Conservation (phyloP, 495 filamentous ascomycete genomes). For the Staphylotrichum tortipilum region DNA sequence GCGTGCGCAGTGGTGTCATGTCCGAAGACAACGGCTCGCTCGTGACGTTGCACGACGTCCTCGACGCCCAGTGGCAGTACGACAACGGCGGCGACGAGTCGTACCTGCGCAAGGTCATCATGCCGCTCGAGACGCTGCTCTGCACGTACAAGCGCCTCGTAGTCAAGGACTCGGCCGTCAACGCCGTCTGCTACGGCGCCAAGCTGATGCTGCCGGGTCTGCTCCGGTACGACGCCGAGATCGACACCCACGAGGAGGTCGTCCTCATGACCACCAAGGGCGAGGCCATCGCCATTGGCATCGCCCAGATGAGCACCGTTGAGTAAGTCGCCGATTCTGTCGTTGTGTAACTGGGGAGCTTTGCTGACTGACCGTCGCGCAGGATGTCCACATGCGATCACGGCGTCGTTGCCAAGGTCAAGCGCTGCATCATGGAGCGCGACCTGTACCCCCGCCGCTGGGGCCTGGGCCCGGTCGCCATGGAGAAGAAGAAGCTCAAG, state of each 20-base stretch:
- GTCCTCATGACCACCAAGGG: constrained; percentile 98
- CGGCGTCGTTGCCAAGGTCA: constrained; percentile 93
- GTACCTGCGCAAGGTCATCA: constrained; percentile 78
- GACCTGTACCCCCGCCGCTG: constrained; percentile 91
- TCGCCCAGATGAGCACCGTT: constrained; percentile 67
- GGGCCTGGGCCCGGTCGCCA: constrained; percentile 82
- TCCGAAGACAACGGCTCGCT: constrained; percentile 68
- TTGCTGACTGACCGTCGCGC: background rate
- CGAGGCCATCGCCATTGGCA: constrained; percentile 91
- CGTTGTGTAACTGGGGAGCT: background rate
- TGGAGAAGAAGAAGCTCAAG: constrained; percentile 99
- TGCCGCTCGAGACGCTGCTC: constrained; percentile 83
- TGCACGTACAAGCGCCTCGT: constrained; percentile 90
- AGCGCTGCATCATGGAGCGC: constrained; percentile 96
- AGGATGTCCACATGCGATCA: constrained; percentile 81
- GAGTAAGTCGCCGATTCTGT: constrained; percentile 14
- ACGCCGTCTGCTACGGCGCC: constrained; percentile 94
- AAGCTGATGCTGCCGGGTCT: constrained; percentile 97
- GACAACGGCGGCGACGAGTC: constrained; percentile 88
- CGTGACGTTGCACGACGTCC: constrained; percentile 90
- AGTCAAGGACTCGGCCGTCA: constrained; percentile 93
- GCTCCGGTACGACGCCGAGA: constrained; percentile 78
- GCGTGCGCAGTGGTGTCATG: constrained; percentile 92
- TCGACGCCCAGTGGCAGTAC: constrained; percentile 88
- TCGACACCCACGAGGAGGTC: constrained; percentile 50